Percentiles rank a stretch among this genome's conserved stretches.
phyloP scores from a whole-genome alignment of 2,329 filamentous ascomycete species.

The Aspergillus flavus region DNA sequence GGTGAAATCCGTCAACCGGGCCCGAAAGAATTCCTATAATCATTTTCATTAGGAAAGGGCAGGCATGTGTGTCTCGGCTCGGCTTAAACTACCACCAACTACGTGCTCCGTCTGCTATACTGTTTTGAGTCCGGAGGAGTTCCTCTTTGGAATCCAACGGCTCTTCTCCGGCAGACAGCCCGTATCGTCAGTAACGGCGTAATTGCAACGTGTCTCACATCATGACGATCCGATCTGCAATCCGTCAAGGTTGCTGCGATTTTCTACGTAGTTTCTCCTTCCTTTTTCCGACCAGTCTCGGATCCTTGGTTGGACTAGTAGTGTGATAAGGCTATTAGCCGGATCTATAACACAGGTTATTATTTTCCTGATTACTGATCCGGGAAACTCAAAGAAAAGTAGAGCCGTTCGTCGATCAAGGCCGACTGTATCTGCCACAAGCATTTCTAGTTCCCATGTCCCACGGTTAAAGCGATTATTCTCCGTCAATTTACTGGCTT shows the following conservation, averaged over 20 bases:
- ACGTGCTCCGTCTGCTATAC: neutral
- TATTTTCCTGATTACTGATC: constrained; percentile 2
- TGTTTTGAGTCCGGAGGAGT: neutral
- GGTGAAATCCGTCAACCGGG: constrained; percentile 1
- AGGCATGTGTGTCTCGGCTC: constrained; percentile 4
- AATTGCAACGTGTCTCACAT: constrained; percentile 5
- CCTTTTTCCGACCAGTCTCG: neutral
- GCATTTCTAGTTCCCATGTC: neutral
- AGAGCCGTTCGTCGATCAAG: constrained; percentile 1
- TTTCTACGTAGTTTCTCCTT: constrained; percentile 6
- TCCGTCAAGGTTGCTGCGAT: neutral
- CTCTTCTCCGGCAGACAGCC: constrained; percentile 3
- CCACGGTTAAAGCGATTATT: neutral
- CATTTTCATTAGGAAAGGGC: neutral
- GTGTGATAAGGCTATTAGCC: constrained; percentile 1
- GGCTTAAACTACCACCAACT: constrained; percentile 5
- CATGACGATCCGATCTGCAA: constrained; percentile 9
- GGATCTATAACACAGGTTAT: neutral
- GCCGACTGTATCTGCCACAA: neutral
- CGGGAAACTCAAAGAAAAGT: neutral
- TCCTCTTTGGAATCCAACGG: neutral
- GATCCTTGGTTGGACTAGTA: neutral
- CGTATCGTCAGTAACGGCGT: constrained; percentile 4
- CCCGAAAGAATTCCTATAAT: neutral
- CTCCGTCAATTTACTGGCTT: neutral